Percentiles rank a stretch among this genome's conserved stretches.
Conservation (phyloP, 257 asterid species). For the Ilex asprella region DNA sequence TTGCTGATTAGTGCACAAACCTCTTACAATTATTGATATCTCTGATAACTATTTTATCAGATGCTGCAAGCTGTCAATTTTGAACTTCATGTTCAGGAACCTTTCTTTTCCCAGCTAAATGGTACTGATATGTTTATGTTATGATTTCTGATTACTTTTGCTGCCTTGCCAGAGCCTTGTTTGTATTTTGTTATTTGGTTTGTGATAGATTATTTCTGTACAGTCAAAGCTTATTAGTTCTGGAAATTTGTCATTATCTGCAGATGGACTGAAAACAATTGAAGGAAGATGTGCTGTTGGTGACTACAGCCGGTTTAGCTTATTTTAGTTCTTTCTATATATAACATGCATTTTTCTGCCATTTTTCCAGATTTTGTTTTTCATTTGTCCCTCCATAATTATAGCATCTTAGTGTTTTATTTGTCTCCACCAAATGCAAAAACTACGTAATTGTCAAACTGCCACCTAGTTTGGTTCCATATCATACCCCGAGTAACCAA, state of each 20-base stretch:
- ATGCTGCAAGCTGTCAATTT: slow-evolving; percentile 56
- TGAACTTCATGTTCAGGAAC: slow-evolving; percentile 88
- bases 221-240: slow-evolving; percentile 4
- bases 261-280: slow-evolving; percentile 70
- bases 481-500: no score
- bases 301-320: slow-evolving; percentile 46
- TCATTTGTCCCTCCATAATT: not conserved
- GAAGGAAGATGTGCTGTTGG: slow-evolving; percentile 95
- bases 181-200: no score
- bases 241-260: not conserved
- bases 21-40: slow-evolving; percentile 12
- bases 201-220: not conserved
- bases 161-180: not conserved
- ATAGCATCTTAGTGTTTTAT: no score
- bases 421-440: no score
- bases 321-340: slow-evolving; percentile 3
- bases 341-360: not conserved
- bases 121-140: slow-evolving; percentile 26
- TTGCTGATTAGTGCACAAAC: not conserved
- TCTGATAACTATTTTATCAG: slow-evolving; percentile 24
- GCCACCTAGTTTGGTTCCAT: no score
- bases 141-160: slow-evolving; percentile 5
- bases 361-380: not conserved
- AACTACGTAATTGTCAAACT: no score
- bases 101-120: slow-evolving; percentile 66